Evolutionary conservation across 257 asterid species (phyloP).

Genomic region (Osmanthus fragrans): DNA sequence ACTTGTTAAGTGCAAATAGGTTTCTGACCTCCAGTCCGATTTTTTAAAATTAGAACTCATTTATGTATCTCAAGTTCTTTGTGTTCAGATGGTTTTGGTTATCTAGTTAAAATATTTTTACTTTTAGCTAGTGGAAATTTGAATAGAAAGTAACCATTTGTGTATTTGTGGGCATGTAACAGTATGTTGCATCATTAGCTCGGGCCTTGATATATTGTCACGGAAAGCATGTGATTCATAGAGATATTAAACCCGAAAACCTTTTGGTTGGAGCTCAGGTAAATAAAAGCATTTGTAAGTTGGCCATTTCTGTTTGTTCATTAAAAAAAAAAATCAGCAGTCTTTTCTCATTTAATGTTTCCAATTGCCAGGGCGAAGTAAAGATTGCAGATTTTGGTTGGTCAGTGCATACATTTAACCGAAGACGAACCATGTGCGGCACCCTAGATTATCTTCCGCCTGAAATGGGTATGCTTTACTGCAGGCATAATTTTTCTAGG

Average conservation of each 20-base stretch:
- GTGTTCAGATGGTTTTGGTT: not conserved
- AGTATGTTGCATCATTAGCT: conserved; percentile 97
- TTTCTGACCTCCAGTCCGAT: not conserved
- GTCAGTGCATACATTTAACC: conserved; percentile 97
- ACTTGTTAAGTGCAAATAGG: not conserved
- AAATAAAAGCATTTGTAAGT: conserved; percentile 8
- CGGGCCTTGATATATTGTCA: conserved; percentile 95
- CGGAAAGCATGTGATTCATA: conserved; percentile 94
- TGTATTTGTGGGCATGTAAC: conserved; percentile 28
- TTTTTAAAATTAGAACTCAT: not conserved
- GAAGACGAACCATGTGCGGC: conserved; percentile 97
- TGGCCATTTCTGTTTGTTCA: not conserved
- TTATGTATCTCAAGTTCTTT: not conserved
- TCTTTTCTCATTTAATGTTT: conserved; percentile 17
- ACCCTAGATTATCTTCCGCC: conserved; percentile 98
- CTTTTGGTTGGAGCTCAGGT: conserved; percentile 96
- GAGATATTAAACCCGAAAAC: conserved; percentile 97
- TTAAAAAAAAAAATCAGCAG: conserved; percentile 4
- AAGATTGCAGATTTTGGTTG: conserved; percentile 98
- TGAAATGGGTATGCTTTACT: conserved; percentile 79
- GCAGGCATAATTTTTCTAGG: not conserved
- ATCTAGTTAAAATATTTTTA: not conserved
- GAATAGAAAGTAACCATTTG: not conserved
- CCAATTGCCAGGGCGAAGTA: conserved; percentile 75
- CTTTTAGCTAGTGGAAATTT: not conserved